Conservation (phyloP, 306 rosid genomes). For the Glycine tomentella region DNA sequence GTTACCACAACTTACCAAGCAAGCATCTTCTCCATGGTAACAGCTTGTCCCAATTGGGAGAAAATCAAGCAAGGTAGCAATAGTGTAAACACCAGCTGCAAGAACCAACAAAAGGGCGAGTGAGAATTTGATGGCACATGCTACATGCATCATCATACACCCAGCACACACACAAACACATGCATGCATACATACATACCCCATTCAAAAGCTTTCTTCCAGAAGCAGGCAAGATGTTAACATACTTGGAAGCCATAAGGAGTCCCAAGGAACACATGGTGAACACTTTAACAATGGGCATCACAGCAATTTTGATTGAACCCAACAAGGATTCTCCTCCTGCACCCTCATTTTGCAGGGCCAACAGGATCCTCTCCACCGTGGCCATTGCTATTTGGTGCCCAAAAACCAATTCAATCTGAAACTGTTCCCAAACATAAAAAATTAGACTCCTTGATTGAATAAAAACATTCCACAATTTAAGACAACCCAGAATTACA, state of each 20-base stretch:
- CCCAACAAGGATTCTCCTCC: slow-evolving; percentile 76
- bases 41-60: slow-evolving; percentile 90
- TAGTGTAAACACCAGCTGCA: slow-evolving; percentile 91
- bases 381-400: slow-evolving; percentile 25
- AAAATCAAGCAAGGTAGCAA: slow-evolving; percentile 96
- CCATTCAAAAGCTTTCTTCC: slow-evolving; percentile 94
- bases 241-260: slow-evolving; percentile 95
- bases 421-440: background rate
- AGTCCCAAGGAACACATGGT: slow-evolving; percentile 88
- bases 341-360: slow-evolving; percentile 37
- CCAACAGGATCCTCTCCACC: slow-evolving; percentile 59
- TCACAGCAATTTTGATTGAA: slow-evolving; percentile 81
- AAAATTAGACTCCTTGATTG: background rate
- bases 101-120: slow-evolving; percentile 31
- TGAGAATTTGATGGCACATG: slow-evolving; percentile 4
- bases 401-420: background rate
- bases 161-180: slow-evolving; percentile 50
- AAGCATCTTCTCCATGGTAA: slow-evolving; percentile 81
- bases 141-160: background rate
- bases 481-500: background rate
- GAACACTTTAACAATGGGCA: slow-evolving; percentile 91
- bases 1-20: slow-evolving; percentile 66
- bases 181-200: slow-evolving; percentile 56
- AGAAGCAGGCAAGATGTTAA: slow-evolving; percentile 77
- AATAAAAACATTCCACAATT: background rate